Evolutionary conservation across 352 stramenopile species (phyloP).

Genomic region (Ophiocytium majus): DNA sequence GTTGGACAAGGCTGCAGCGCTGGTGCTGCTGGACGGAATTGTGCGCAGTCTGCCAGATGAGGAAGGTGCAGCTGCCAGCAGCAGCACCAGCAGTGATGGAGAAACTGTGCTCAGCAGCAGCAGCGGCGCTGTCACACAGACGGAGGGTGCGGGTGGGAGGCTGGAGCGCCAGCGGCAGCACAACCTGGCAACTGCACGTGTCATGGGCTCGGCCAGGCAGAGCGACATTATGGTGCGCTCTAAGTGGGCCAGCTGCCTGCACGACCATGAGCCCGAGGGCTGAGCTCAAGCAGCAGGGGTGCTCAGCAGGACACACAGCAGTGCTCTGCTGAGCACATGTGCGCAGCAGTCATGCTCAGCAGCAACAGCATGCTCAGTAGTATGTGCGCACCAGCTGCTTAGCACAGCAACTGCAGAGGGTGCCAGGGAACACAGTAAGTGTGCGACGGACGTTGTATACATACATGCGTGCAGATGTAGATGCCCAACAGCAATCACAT

Average conservation of each 20-base stretch:
- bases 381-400: too few relatives aligned
- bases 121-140: conserved; percentile 3
- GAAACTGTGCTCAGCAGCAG: conserved; percentile 15
- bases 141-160: background rate
- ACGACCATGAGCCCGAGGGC: background rate
- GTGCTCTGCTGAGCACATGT: too few relatives aligned
- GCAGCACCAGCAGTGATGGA: conserved; percentile 12
- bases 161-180: conserved; percentile 14
- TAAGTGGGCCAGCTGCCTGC: conserved; percentile 8
- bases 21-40: conserved; percentile 40
- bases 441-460: too few relatives aligned
- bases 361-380: too few relatives aligned
- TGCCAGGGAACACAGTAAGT: too few relatives aligned
- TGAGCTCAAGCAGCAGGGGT: too few relatives aligned
- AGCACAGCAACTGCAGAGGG: too few relatives aligned
- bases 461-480: too few relatives aligned
- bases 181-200: conserved; percentile 42
- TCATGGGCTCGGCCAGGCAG: conserved; percentile 44
- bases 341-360: too few relatives aligned
- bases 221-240: conserved; percentile 43
- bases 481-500: too few relatives aligned
- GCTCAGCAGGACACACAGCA: too few relatives aligned
- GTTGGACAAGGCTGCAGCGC: conserved; percentile 46
- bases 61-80: background rate
- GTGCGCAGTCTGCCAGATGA: conserved; percentile 1